Evolutionary conservation across 2,329 filamentous ascomycete genomes (phyloP).

Genomic region (Claviceps quebecensis): DNA sequence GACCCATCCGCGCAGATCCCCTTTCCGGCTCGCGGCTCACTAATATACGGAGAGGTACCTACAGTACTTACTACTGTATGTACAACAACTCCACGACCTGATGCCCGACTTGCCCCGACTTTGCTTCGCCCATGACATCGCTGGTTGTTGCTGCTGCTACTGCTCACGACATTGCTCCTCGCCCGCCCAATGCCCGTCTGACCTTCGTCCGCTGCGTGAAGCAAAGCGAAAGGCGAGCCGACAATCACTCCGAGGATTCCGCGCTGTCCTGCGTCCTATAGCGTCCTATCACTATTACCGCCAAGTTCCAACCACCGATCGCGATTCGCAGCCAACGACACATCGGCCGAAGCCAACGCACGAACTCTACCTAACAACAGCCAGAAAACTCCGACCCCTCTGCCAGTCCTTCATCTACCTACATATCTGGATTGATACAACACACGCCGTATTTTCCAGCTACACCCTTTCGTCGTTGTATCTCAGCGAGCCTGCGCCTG

Average conservation of each 20-base stretch:
- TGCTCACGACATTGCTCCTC: neutral
- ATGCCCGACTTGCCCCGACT: neutral
- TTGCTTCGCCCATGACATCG: neutral
- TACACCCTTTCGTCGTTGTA: constrained; percentile 6
- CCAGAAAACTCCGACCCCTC: neutral
- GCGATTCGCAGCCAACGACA: neutral
- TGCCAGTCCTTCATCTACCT: neutral
- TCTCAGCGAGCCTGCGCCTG: constrained; percentile 17
- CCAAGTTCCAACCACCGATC: neutral
- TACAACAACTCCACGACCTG: neutral
- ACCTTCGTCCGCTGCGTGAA: neutral
- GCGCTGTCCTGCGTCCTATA: neutral
- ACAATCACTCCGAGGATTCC: neutral
- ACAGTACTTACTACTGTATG: too few species aligned
- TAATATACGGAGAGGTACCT: too few species aligned
- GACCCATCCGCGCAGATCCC: too few species aligned
- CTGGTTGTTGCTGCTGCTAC: neutral
- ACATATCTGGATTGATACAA: neutral
- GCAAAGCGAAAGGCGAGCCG: neutral
- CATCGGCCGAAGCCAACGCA: constrained; percentile 2
- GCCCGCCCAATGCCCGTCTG: neutral
- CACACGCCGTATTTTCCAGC: too few species aligned
- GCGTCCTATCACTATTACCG: neutral
- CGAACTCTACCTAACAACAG: neutral
- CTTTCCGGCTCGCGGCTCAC: too few species aligned